Conservation (phyloP, 192 early-diverging fungal species). For the Geranomyces michiganensis region DNA sequence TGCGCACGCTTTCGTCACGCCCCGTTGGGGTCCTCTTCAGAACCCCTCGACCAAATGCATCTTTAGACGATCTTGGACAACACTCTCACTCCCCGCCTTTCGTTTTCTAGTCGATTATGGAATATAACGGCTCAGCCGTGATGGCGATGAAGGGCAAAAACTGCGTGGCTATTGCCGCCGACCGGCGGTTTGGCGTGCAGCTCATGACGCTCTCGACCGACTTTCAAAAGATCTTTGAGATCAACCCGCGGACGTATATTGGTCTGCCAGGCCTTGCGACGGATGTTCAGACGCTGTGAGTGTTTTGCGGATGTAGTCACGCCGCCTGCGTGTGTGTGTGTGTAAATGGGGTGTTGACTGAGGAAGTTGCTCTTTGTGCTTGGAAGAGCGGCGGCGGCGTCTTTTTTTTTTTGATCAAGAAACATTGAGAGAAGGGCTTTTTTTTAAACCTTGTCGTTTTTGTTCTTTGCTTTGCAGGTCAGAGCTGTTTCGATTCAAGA, state of each 20-base stretch:
- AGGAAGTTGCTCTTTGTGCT: too few relatives aligned
- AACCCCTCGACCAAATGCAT: too few relatives aligned
- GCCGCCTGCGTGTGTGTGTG: too few relatives aligned
- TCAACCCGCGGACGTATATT: conserved; percentile 82
- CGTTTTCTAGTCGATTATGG: conserved; percentile 64
- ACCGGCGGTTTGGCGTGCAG: conserved; percentile 91
- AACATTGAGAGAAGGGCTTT: not conserved
- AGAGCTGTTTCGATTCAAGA: conserved; percentile 88
- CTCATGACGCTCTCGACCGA: conserved; percentile 91
- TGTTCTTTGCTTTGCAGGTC: conserved; percentile 56
- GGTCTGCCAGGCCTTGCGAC: conserved; percentile 95
- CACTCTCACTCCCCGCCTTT: not conserved
- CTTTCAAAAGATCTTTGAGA: conserved; percentile 92
- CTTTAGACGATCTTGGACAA: too few relatives aligned
- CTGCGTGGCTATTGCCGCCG: conserved; percentile 97
- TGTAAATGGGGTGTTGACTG: too few relatives aligned
- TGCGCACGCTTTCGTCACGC: too few relatives aligned
- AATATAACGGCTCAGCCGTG: conserved; percentile 93
- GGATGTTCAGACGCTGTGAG: conserved; percentile 94
- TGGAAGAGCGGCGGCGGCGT: not conserved
- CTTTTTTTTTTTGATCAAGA: not conserved
- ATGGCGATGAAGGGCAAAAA: conserved; percentile 98
- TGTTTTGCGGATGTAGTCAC: too few relatives aligned
- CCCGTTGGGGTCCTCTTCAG: too few relatives aligned
- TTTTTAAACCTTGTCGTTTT: not conserved